Base-by-base conservation (phyloP, 2,329 filamentous ascomycete genomes). In the Atkinsonella texensis region DNA sequence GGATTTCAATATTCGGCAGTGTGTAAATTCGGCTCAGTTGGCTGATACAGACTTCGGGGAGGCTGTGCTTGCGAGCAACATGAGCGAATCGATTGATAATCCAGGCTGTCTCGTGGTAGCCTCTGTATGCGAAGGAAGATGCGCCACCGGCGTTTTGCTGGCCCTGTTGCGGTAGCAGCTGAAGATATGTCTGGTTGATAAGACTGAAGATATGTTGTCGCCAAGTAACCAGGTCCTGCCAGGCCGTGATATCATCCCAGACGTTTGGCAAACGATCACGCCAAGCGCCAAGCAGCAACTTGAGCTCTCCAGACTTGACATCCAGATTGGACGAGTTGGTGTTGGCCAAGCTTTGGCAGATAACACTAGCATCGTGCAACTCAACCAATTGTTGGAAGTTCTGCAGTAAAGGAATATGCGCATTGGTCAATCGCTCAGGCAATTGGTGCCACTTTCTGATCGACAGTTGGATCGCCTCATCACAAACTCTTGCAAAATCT, bases 141-240 rank as follows among this genome's bases (percentile, higher is more conserved):
- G 91, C 91, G 52, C 89, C 89, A 51, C 87, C 87, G 1, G 89
- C 81, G 59, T 89, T 93, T 64, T 86, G 84, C 23, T 66, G 65
- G 4, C 85, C 83, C 61, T 87, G 84, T 17, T 80, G 83, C 1
- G 89, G 90, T 40, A 97, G 73, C 45, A 98, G 77, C 50, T 83
- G 80, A 11, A 99, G 79, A 63, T 98, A 99, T 0, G 89, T 95
- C 47, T 81, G 82, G 65, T 99, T 98, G 70, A 99, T 97, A 23
- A 98, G 79, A 52, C 89, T 86, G 73, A 99, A 99, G 54, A 99
- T 96, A 68, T 99, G 93, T 65, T 98, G 94, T 59, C 93, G 83
- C 93, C 93, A 99, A 1, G 93, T 98, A n/a, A 99, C 93, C 41
- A 99, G 74, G 64, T 98, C 94, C 67, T 98, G 93, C 93, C 93